Base-by-base conservation (phyloP, 257 asterid species). In the Euphrasia confusa region DNA sequence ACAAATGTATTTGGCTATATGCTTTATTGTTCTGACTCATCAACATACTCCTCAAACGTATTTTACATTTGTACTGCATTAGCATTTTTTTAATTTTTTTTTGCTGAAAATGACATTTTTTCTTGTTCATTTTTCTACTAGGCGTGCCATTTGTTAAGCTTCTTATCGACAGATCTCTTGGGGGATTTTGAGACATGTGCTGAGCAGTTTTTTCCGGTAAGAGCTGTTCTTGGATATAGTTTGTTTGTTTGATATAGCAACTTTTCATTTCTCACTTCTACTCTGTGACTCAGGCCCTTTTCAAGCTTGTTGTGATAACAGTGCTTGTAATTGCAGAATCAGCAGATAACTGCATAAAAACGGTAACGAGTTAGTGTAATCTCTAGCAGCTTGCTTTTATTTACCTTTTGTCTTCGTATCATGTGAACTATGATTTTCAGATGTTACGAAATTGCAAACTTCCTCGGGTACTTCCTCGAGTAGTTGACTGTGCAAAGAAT, bases 291-390 rank as follows among this genome's bases (percentile, higher is more conserved):
- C 85, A 93, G 97, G 96, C 80, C 60, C 97, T 93, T 74, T 93
- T 93, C 97, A 93, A 93, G 96, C 97, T 93, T 79, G 97, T 93
- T 61, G 99, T 93, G 78, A 93, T 93, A 76, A 89, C 99, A 56
- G 97, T 87, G 67, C 89, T 88, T 67, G 94, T 88, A 58, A 88
- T 88, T 70, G 96, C 96, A 74, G 96, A 88, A 74, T 88, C 96
- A 24, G 87, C 94, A 4, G 94, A 88, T 72, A 85, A 80, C 82
- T 88, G 94, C 83, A 85, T 88, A 69, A 88, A 88, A 68, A 88
- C 94, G 71, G 96, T 88, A 79, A 74, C 37, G 10, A 17, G 40
- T 61, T 66, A 15, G 12, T 14, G 61, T 64, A 27, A 45, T 65
- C 33, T 10, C 33, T 10, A 27, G 71, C 35, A 12, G 37, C 30